These are phyloP conservation scores for Aspergillus ellipticus DNA, from an alignment of 495 filamentous ascomycete genomes.

Conservation along the genomic window DNA sequence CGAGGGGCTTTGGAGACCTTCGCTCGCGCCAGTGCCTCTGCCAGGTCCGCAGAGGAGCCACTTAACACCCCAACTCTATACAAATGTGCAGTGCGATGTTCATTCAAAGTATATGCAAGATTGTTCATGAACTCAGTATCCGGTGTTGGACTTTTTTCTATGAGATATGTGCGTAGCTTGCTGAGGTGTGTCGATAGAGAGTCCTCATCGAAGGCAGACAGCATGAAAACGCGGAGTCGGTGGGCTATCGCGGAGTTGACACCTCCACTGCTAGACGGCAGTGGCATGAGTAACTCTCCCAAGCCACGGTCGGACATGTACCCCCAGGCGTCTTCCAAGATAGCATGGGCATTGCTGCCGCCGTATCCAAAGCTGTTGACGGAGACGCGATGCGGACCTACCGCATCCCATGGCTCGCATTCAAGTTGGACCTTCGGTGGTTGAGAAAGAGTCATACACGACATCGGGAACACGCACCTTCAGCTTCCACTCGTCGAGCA, in stretches of 20 bases:
- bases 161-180: conserved; percentile 10
- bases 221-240: conserved; percentile 18
- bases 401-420: conserved; percentile 18
- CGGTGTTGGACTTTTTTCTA: not conserved
- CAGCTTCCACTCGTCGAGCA: conserved; percentile 27
- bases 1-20: conserved; percentile 23
- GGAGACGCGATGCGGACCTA: conserved; percentile 25
- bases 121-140: conserved; percentile 16
- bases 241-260: not conserved
- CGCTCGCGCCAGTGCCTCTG: conserved; percentile 20
- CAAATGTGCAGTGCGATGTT: conserved; percentile 19
- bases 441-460: not conserved
- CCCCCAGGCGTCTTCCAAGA: conserved; percentile 32
- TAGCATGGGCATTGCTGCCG: conserved; percentile 37
- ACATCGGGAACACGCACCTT: conserved; percentile 14
- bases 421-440: conserved; percentile 8
- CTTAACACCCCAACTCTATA: conserved; percentile 22
- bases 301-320: conserved; percentile 8
- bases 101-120: conserved; percentile 29
- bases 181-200: conserved; percentile 9
- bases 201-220: conserved; percentile 24
- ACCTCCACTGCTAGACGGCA: not conserved
- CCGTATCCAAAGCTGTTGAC: conserved; percentile 40
- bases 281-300: not conserved
- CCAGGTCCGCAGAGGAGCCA: conserved; percentile 5